Base-by-base conservation (phyloP, 768 basidiomycete species). In the Cystofilobasidium capitatum region DNA sequence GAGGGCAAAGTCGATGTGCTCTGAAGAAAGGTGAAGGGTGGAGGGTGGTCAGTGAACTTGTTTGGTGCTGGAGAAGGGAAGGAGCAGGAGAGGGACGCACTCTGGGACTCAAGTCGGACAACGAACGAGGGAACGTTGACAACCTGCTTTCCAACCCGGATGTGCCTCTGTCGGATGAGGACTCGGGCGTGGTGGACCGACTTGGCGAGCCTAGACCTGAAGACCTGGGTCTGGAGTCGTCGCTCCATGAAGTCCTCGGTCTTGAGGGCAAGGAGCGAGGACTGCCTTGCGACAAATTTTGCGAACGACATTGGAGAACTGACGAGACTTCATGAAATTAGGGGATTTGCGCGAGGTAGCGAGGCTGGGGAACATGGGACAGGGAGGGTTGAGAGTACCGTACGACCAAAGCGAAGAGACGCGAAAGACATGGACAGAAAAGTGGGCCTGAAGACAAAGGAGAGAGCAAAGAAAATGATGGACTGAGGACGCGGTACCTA, bases 171-270 rank as follows among this genome's bases (percentile, higher is more conserved):
- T 76, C 91, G 84, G 82, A 99, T 99, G 77, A 99, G 84, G 72
- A 92, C 91, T 80, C 96, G 88, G 54, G 96, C 96, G 78, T 98
- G 96, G 80, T 99, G 96, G 74, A 99, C 96, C 75, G 84, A 86
- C 86, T 98, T 98, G 68, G 96, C 96, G 71, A 99, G 83, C 72
- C 93, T 62, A n/a, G 70, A 68, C 85, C 98, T 98, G 88, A 98
- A 99, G 75, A 99, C 96, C 82, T 98, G 96, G 45, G 96, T 99
- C 81, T 99, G 96, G 77, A 99, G 81, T 74, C 96, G 82, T 75
- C 96, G 85, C 84, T 99, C 96, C 88, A 99, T 88, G 88, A 99
- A 99, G 81, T 99, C 96, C 80, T 99, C 96, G 74, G 97, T 86
- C 83, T n/a, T n/a, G n/a, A n/a, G n/a, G n/a, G n/a, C n/a, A n/a